These are phyloP conservation scores for Macaranga tanarius DNA, from an alignment of 441 rosid genomes.

Conservation along the genomic window DNA sequence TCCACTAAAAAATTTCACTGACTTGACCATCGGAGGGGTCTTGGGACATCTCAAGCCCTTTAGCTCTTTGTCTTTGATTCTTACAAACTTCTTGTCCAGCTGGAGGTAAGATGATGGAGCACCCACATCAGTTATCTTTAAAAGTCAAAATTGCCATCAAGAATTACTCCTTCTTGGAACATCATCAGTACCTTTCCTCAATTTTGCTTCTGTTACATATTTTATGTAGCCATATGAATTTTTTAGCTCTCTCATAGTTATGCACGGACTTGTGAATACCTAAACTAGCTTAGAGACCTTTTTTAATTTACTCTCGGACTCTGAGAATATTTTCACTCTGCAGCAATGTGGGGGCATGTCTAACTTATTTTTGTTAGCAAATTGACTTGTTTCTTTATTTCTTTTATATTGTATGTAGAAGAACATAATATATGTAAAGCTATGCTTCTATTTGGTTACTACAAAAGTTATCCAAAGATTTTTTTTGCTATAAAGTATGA, in stretches of 20 bases:
- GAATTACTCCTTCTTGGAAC: no score
- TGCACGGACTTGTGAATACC: slow-evolving; percentile 2
- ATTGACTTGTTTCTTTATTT: slow-evolving; percentile 3
- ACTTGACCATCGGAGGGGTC: no score
- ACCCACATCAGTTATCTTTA: no score
- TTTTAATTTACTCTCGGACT: not conserved
- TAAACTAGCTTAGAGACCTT: not conserved
- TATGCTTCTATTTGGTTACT: not conserved
- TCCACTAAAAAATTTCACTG: no score
- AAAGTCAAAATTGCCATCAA: slow-evolving; percentile 4
- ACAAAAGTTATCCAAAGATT: not conserved
- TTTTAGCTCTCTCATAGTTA: no score
- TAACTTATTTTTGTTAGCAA: no score
- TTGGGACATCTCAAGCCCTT: no score
- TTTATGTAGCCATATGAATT: no score
- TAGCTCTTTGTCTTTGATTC: no score
- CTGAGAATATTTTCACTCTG: not conserved
- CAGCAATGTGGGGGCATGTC: not conserved
- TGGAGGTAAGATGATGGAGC: no score
- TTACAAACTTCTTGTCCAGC: no score
- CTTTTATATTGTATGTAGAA: not conserved
- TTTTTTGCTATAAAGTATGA: no score
- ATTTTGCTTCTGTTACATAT: not conserved
- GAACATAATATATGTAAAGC: not conserved
- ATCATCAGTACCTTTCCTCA: slow-evolving; percentile 5